Base-by-base conservation (phyloP, 306 rosid species). In the Acacia melanoxylon region DNA sequence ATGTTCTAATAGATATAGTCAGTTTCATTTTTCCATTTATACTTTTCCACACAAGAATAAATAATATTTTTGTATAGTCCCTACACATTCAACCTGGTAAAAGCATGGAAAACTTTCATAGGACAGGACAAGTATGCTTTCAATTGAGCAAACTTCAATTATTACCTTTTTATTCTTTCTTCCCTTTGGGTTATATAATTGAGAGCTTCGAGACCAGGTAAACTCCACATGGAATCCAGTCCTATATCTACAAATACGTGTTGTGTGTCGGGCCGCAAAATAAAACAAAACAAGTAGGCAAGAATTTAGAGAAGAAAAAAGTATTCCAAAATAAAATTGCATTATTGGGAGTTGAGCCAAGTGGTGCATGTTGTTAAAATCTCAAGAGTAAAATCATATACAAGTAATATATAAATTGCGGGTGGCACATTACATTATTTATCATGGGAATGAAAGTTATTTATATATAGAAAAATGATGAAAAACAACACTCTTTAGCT, bases 151-250 rank as follows among this genome's bases (percentile, higher is more conserved):
- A 85, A 44, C 27, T 31, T 51, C 59, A 70, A 42, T 44, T n/a
- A 25, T 68, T 86, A 95, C 99, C 92, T 89, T 59, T 85, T 80
- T 73, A 95, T 62, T 86, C 77, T 93, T 82, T 91, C 97, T 83
- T 95, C 97, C 90, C 96, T 88, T 61, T 84, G 89, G 15, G 87
- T 82, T 68, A 93, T 87, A 82, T 35, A 95, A 70, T 86, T 92
- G 70, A 95, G 78, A 84, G 98, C 99, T 87, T 92, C 98, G n/a
- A 19, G 97, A 79, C 97, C 96, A 95, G 80, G 98, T 89, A 86
- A 95, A 92, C 90, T 95, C 98, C 67, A 92, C 98, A 24, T 95
- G 99, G 86, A 95, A 93, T 86, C 97, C 52, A 92, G 87, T 68
- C 99, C 99, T 83, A 93, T 24, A 86, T 93, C 99, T 79, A 95